Conservation (phyloP, 2,329 filamentous ascomycete species). For the Calonectria leucothoes region DNA sequence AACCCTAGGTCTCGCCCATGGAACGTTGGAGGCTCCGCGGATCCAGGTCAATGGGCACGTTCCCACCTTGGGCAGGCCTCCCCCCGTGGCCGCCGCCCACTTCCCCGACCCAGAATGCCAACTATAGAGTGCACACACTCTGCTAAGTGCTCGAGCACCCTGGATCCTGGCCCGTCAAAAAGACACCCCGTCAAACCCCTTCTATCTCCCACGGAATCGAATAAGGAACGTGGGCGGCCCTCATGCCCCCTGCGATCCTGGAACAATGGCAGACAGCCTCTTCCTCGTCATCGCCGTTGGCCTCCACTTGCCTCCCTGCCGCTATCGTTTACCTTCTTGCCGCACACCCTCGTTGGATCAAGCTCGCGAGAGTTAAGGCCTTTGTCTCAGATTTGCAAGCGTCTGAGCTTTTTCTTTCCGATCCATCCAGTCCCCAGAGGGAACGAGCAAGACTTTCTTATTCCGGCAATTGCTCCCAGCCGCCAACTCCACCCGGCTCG, state of each 20-base stretch:
- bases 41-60: not conserved
- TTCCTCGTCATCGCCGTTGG: not conserved
- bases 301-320: not conserved
- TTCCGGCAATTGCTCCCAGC: slow-evolving; percentile 15
- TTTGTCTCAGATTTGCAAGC: slow-evolving; percentile 33
- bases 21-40: not conserved
- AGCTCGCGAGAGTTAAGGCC: slow-evolving; percentile 8
- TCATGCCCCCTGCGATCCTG: not conserved
- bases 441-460: not conserved
- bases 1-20: not conserved
- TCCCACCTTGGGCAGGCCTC: not conserved
- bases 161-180: slow-evolving; percentile 14
- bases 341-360: not conserved
- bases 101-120: not conserved
- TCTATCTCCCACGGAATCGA: slow-evolving; percentile 39
- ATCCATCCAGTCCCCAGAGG: slow-evolving; percentile 17
- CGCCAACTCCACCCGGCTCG: slow-evolving; percentile 21
- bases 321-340: not conserved
- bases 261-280: not conserved
- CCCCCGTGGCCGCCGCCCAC: not conserved
- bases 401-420: slow-evolving; percentile 20
- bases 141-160: not conserved
- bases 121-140: not conserved
- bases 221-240: not conserved
- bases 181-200: slow-evolving; percentile 30